Evolutionary conservation across 805 yeast genomes (phyloP).

Genomic region (Starmerella vaccinii): DNA sequence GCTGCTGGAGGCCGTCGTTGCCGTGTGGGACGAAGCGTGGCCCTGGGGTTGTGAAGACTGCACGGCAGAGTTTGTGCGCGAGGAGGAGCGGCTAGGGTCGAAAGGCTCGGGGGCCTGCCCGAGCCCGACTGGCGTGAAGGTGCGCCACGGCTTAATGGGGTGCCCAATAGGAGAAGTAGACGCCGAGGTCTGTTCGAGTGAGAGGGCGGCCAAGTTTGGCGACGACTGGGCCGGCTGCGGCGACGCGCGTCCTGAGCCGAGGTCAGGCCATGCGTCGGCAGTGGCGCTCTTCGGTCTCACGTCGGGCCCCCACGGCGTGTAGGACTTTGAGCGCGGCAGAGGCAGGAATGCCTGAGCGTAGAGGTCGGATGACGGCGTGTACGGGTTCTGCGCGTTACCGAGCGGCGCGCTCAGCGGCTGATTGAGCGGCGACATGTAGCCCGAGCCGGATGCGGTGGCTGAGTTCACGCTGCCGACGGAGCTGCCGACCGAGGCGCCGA

Average conservation of each 20-base stretch:
- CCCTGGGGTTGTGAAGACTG: no score
- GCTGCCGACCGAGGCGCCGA: background rate
- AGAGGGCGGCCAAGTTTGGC: constrained; percentile 6
- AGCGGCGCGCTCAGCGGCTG: constrained; percentile 6
- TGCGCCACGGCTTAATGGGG: constrained; percentile 19
- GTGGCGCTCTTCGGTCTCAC: constrained; percentile 19
- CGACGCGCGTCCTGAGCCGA: constrained; percentile 8
- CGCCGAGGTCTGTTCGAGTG: background rate
- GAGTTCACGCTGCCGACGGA: background rate
- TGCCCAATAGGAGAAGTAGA: constrained; percentile 15
- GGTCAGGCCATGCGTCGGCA: constrained; percentile 21
- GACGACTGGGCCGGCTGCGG: constrained; percentile 11
- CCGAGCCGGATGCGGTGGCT: constrained; percentile 1
- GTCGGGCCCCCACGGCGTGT: constrained; percentile 22
- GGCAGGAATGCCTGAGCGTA: constrained; percentile 25
- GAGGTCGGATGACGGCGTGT: constrained; percentile 16
- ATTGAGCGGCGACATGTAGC: constrained; percentile 11
- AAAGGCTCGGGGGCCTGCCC: constrained; percentile 20
- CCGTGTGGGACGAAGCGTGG: no score
- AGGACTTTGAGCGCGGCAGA: constrained; percentile 13
- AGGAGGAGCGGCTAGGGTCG: background rate
- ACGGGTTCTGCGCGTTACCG: constrained; percentile 2
- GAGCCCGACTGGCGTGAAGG: constrained; percentile 16
- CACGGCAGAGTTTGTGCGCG: no score
- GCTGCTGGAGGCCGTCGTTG: background rate